Evolutionary conservation across 2,329 filamentous ascomycete species (phyloP), one percentile per base, ranked within the genome.

Genomic region (Colletotrichum paranaense): DNA sequence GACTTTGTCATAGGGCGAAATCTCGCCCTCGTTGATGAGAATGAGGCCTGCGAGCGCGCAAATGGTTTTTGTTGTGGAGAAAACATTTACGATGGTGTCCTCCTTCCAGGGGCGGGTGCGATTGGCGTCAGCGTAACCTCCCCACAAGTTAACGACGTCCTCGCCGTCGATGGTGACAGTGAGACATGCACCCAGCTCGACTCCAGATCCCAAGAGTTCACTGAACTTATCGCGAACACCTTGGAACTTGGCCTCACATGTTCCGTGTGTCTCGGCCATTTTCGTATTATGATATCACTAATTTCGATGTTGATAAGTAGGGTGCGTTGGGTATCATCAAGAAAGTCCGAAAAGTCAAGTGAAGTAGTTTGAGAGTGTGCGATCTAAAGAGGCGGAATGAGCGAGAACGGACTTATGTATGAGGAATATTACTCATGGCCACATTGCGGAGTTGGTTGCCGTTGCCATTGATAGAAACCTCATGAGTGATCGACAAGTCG

Each of bases 161-260:
- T 81, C 68, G n/a, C 84, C 85, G 60, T 82, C 78, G 12, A 86
- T 76, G 66, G 80, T 84, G 58, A 87, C 79, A 26, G 76, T 79
- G 24, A 88, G 77, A 0, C 83, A 85, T n/a, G 84, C 85, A 2
- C 86, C 86, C 6, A 86, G 66, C 57, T 88, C 86, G 3, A 82
- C 77, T 22, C 80, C 84, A 1, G 77, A 80, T 11, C 77, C 75
- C n/a, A 88, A 57, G 28, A 79, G 78, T 4, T 80, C 46, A 35
- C 82, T 75, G 14, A 88, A 72, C 3, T 82, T 73, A 1, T 79
- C 75, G 11, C 80, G 78, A 26, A 87, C 75, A 0, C 78, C 62
- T 0, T 78, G 71, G 75, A 87, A 87, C 19, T 76, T 77, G 7
- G 79, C 73, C 28, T 86, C 79, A 55, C 79, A 82, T 6, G 78